Evolutionary conservation across 345 rosid genomes (phyloP), one percentile per base, ranked within the genome.

Genomic region (Pseudoturritis turrita): DNA sequence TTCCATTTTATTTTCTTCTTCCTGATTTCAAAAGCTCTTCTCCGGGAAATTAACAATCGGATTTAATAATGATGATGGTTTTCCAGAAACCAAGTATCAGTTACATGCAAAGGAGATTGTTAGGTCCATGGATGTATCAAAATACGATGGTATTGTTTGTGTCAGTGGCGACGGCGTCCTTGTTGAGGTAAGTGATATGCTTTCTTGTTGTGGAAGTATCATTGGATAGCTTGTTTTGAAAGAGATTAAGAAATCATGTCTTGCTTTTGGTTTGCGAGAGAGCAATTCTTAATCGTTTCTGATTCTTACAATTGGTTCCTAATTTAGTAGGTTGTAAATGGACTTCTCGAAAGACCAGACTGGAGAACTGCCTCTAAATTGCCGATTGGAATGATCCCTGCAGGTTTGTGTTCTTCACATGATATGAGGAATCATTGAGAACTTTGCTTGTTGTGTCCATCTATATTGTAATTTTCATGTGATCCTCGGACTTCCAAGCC

Each of bases 131-230:
- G 96, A 91, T 81, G 65, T 87, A 35, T 68, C 85, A 1, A 77
- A 79, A 45, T 95, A 84, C 41, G 96, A 95, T 70, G 99, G 96
- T 26, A 83, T 95, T 76, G 97, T 91, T 73, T 91, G 99, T 73
- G 93, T 91, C 22, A 95, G 99, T 15, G 99, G 99, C 25, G 96
- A 95, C 37, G 99, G 99, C 39, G 60, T 89, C 7, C 97, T 91
- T 71, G 99, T 87, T 66, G 99, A 95, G 97, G 99, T 95, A 75
- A 61, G 33, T 58, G 19, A 8, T 1, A 52, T 3, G 26, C 26
- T 53, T 11, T 64, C 7, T 18, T 23, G 15, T 7, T 36, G 36
- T 47, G 25, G 12, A 55, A 53, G 29, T 47, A 13, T n/a, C n/a
- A n/a, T n/a, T n/a, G n/a, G n/a, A n/a, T n/a, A n/a, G n/a, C n/a